These are phyloP conservation scores for Wickerhamiella nectarea DNA, from an alignment of 805 yeast genomes.

Conservation along the genomic window DNA sequence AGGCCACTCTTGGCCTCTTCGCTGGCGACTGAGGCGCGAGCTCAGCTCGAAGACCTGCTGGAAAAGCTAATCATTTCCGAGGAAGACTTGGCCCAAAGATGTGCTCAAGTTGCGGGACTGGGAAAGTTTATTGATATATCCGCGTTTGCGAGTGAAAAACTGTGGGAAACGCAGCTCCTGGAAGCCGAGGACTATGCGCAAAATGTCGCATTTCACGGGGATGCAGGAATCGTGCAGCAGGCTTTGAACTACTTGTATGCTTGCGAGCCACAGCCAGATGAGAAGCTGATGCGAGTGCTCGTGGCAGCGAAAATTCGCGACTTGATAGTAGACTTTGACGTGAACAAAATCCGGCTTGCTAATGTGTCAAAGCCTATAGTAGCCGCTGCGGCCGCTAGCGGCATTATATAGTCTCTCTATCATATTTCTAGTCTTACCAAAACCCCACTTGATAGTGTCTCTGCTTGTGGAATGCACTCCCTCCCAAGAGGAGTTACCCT, in stretches of 20 bases:
- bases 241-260: not conserved
- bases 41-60: not conserved
- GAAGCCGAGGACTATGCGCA: not conserved
- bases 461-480: too few relatives aligned
- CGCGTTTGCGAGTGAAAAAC: not conserved
- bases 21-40: not conserved
- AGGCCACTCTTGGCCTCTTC: not conserved
- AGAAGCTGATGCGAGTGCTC: constrained; percentile 1
- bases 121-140: constrained; percentile 6
- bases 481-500: too few relatives aligned
- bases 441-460: too few relatives aligned
- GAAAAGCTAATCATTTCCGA: constrained; percentile 1
- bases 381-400: not conserved
- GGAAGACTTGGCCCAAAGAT: not conserved
- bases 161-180: not conserved
- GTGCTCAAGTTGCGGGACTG: not conserved
- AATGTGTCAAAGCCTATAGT: not conserved
- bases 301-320: not conserved
- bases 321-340: not conserved
- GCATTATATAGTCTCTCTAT: not conserved
- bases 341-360: not conserved
- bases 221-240: not conserved
- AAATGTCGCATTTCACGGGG: constrained; percentile 1
- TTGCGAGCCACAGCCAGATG: not conserved
- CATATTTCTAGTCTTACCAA: too few relatives aligned